phyloP scores from a whole-genome alignment of 192 early-diverging fungal genomes.

The Backusella australiensis region DNA sequence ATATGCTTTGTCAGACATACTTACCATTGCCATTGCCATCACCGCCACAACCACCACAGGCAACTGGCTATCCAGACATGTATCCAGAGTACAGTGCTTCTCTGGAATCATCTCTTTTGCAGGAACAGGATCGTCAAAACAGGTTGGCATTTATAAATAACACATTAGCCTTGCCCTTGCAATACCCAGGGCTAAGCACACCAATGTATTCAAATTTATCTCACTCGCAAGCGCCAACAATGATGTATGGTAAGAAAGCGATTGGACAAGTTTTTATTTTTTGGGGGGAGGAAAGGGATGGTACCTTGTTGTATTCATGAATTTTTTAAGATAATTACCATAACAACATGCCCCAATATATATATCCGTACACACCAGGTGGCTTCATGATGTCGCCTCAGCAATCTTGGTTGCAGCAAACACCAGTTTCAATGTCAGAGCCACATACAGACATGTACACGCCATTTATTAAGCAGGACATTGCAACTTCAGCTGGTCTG shows the following conservation, averaged over 20 bases:
- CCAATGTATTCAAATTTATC: background rate
- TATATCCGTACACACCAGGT: slow-evolving; percentile 3
- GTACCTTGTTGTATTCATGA: background rate
- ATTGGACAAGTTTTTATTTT: background rate
- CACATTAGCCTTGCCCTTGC: background rate
- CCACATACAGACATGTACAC: background rate
- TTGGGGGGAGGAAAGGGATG: background rate
- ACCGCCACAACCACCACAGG: background rate
- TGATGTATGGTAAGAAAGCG: background rate
- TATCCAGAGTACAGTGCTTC: background rate
- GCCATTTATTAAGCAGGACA: background rate
- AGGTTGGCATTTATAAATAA: background rate
- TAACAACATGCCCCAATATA: background rate
- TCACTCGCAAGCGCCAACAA: background rate
- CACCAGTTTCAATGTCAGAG: background rate
- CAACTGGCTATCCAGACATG: background rate
- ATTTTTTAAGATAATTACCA: background rate
- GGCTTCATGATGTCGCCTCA: background rate
- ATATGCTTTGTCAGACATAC: background rate
- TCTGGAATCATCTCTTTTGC: background rate
- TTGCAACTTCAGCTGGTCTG: slow-evolving; percentile 6
- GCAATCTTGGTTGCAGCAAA: slow-evolving; percentile 4
- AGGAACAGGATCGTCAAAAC: background rate
- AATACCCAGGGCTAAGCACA: background rate
- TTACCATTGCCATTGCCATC: background rate